Percentiles rank a stretch among this genome's conserved stretches.
These are phyloP conservation scores for Boletus barrowsii DNA, from an alignment of 768 basidiomycete species.

Conservation along the genomic window DNA sequence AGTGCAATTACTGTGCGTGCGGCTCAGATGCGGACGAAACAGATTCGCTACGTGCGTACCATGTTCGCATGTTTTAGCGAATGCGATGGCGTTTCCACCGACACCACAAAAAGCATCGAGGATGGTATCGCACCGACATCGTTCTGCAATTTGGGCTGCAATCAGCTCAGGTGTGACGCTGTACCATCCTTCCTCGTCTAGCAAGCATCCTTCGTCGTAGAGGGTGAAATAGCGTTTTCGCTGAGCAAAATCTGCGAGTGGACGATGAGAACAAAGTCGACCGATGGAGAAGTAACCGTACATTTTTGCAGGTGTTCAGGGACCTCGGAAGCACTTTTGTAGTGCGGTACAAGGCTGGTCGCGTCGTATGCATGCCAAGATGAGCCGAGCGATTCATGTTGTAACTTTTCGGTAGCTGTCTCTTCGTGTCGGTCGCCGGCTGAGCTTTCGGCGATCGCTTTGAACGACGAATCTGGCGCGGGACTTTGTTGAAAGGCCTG, in stretches of 20 bases:
- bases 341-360: slow-evolving; percentile 70
- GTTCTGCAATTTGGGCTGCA: slow-evolving; percentile 89
- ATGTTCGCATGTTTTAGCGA: slow-evolving; percentile 92
- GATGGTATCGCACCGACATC: slow-evolving; percentile 81
- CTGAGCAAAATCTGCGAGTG: slow-evolving; percentile 77
- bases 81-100: slow-evolving; percentile 96
- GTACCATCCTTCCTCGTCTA: slow-evolving; percentile 98
- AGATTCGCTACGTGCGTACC: slow-evolving; percentile 48
- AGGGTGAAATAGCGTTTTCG: slow-evolving; percentile 77
- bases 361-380: slow-evolving; percentile 57
- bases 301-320: slow-evolving; percentile 82
- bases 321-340: slow-evolving; percentile 60
- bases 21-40: not conserved
- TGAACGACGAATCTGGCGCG: slow-evolving; percentile 1
- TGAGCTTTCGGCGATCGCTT: not conserved
- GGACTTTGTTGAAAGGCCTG: slow-evolving; percentile 33
- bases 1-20: slow-evolving; percentile 78
- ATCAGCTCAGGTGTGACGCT: slow-evolving; percentile 92
- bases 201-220: slow-evolving; percentile 76
- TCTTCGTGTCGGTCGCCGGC: not conserved
- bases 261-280: not conserved
- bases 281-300: slow-evolving; percentile 29
- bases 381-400: slow-evolving; percentile 24
- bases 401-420: slow-evolving; percentile 6
- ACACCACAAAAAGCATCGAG: slow-evolving; percentile 97